phyloP scores from a whole-genome alignment of 2,329 filamentous ascomycete genomes.

The Arthrobotrys entomopaga region DNA sequence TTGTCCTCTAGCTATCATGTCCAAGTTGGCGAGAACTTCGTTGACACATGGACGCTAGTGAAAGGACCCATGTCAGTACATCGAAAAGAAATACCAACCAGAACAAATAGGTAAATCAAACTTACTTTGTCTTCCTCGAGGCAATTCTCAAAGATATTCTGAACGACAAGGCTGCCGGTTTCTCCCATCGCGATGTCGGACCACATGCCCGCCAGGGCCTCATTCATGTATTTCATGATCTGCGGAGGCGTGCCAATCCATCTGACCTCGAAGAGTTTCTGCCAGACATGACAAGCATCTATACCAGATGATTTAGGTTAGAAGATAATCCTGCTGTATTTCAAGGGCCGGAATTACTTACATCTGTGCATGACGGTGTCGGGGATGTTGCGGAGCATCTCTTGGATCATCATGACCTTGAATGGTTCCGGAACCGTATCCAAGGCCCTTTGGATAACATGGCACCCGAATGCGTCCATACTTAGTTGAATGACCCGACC shows the following conservation, averaged over 20 bases:
- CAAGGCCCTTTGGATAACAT: slow-evolving; percentile 98
- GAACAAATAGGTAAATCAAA: not conserved
- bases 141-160: slow-evolving; percentile 99
- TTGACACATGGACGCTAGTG: slow-evolving; percentile 93
- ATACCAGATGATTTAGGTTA: slow-evolving; percentile 2
- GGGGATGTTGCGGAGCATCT: slow-evolving; percentile 90
- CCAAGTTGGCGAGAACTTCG: slow-evolving; percentile 92
- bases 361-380: slow-evolving; percentile 97
- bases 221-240: slow-evolving; percentile 98
- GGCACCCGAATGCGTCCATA: slow-evolving; percentile 98
- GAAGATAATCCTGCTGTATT: not conserved
- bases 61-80: slow-evolving; percentile 14
- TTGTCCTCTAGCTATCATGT: slow-evolving; percentile 95
- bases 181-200: slow-evolving; percentile 97
- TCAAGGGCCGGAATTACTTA: slow-evolving; percentile 27
- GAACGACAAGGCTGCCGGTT: slow-evolving; percentile 95
- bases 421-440: slow-evolving; percentile 97
- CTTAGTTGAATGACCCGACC: slow-evolving; percentile 93
- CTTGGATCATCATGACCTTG: slow-evolving; percentile 99
- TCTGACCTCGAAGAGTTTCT: slow-evolving; percentile 97
- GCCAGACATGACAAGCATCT: slow-evolving; percentile 97
- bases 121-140: slow-evolving; percentile 91
- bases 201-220: slow-evolving; percentile 95
- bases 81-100: too few relatives aligned
- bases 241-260: slow-evolving; percentile 95